phyloP scores from a whole-genome alignment of 148 eudicot genomes.

The Diospyros kaki region DNA sequence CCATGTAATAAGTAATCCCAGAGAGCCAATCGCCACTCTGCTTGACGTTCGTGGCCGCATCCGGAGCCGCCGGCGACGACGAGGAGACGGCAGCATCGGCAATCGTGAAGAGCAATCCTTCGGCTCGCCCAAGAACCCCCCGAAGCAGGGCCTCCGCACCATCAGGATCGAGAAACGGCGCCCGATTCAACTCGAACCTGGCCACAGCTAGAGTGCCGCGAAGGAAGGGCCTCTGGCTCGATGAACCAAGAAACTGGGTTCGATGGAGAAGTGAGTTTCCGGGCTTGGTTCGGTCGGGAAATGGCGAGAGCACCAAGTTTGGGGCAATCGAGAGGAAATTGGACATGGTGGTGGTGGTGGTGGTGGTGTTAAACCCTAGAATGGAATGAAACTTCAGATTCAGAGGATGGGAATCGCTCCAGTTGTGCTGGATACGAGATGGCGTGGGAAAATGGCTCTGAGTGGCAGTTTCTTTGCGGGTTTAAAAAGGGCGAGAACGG shows the following conservation, averaged over 20 bases:
- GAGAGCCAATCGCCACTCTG: constrained; percentile 58
- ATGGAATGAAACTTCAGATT: too few species aligned
- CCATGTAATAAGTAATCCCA: constrained; percentile 61
- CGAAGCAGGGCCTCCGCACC: constrained; percentile 27
- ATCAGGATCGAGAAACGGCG: constrained; percentile 60
- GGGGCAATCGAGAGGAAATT: constrained; percentile 21
- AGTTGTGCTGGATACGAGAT: too few species aligned
- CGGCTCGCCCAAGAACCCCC: constrained; percentile 49
- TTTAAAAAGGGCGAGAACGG: too few species aligned
- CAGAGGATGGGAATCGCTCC: too few species aligned
- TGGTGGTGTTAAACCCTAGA: background rate
- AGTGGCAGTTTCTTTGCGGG: too few species aligned
- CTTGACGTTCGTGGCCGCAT: constrained; percentile 21
- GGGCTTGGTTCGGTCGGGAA: constrained; percentile 26
- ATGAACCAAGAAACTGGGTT: constrained; percentile 22
- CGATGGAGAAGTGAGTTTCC: constrained; percentile 24
- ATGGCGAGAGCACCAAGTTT: constrained; percentile 23
- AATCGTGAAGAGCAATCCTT: constrained; percentile 45
- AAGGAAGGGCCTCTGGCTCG: constrained; percentile 21
- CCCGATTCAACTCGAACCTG: constrained; percentile 51
- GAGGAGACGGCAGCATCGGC: constrained; percentile 52
- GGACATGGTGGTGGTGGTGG: constrained; percentile 8
- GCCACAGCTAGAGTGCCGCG: constrained; percentile 38
- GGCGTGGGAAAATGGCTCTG: too few species aligned
- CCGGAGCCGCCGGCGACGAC: constrained; percentile 26